These are phyloP conservation scores for Coccomyxa sp. DNA, from an alignment of 139 green algal species.

Conservation along the genomic window DNA sequence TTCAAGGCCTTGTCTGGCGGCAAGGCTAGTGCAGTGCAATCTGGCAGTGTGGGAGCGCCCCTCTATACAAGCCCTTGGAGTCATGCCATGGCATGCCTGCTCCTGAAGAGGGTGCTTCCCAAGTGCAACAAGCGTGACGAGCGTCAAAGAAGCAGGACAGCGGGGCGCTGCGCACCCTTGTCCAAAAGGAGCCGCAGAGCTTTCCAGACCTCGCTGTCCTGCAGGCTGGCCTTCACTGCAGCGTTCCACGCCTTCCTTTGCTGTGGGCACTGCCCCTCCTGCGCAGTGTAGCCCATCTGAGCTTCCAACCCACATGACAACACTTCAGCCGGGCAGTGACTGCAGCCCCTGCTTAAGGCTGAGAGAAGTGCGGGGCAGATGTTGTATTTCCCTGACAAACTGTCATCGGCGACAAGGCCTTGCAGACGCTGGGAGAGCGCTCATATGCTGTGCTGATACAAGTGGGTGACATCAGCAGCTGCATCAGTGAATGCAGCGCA, in stretches of 20 bases:
- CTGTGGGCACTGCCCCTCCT: too few species aligned
- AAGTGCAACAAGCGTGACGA: not conserved
- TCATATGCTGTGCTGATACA: too few species aligned
- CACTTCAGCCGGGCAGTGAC: not conserved
- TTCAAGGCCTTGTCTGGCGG: not conserved
- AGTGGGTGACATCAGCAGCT: too few species aligned
- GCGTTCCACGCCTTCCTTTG: constrained; percentile 31
- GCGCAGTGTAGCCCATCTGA: too few species aligned
- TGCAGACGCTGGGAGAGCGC: too few species aligned
- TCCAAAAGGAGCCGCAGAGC: constrained; percentile 9
- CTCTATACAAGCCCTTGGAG: too few species aligned
- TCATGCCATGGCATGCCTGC: too few species aligned
- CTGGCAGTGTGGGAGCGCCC: too few species aligned
- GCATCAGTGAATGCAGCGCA: too few species aligned
- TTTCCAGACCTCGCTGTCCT: not conserved
- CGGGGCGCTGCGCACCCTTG: not conserved
- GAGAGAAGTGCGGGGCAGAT: not conserved
- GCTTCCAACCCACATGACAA: not conserved
- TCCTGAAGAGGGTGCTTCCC: not conserved
- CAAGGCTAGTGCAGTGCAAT: too few species aligned
- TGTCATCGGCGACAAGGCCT: too few species aligned
- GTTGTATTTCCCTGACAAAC: too few species aligned
- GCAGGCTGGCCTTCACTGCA: constrained; percentile 16
- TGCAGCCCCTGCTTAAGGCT: not conserved
- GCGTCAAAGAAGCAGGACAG: not conserved